These are phyloP conservation scores for Sclerotinia glacialis DNA, from an alignment of 2,329 filamentous ascomycete genomes.

Conservation along the genomic window DNA sequence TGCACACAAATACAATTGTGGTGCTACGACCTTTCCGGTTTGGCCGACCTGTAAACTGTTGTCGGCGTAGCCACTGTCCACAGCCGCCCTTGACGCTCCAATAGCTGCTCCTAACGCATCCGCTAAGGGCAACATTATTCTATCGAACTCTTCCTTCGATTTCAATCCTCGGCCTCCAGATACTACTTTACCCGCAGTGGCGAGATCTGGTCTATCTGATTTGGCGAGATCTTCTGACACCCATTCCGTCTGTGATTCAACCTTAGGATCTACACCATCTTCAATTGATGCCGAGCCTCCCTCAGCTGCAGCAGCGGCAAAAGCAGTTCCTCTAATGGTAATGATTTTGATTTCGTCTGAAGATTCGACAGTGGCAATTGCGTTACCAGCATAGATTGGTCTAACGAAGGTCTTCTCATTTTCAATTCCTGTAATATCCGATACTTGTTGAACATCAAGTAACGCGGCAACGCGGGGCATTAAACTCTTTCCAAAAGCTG, in stretches of 20 bases:
- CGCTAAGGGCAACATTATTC: constrained; percentile 84
- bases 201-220: constrained; percentile 89
- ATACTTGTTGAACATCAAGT: constrained; percentile 88
- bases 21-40: constrained; percentile 97
- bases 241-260: constrained; percentile 75
- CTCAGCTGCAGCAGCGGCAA: constrained; percentile 69
- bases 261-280: constrained; percentile 81
- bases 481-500: constrained; percentile 93
- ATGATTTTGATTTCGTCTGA: constrained; percentile 81
- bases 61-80: constrained; percentile 96
- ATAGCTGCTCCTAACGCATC: constrained; percentile 94
- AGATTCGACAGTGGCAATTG: constrained; percentile 92
- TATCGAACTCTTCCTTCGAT: constrained; percentile 97
- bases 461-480: constrained; percentile 89
- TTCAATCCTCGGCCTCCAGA: constrained; percentile 93
- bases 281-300: constrained; percentile 74
- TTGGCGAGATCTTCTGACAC: constrained; percentile 89
- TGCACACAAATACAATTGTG: constrained; percentile 89
- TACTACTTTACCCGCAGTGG: constrained; percentile 84
- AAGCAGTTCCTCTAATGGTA: constrained; percentile 90
- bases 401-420: constrained; percentile 92
- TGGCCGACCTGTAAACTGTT: constrained; percentile 98
- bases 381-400: constrained; percentile 96
- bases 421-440: constrained; percentile 84
- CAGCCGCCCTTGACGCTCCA: constrained; percentile 88